A percentile compares a stretch with the other conserved stretches of the same genome.
Conservation (phyloP, 768 basidiomycete species). For the Phylloporus rhodoxanthus region DNA sequence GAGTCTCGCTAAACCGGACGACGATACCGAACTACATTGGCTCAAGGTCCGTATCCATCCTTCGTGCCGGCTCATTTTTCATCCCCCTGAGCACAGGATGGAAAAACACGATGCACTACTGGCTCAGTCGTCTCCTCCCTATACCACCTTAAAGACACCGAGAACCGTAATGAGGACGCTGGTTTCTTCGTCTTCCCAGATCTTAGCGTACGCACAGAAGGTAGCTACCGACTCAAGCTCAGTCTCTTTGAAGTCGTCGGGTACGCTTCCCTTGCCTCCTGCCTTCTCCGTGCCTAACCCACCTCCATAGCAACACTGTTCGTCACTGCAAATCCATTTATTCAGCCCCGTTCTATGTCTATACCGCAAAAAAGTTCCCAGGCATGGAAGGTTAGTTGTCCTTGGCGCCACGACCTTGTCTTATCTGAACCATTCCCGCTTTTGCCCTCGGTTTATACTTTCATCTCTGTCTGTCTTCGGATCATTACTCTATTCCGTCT, state of each 20-base stretch:
- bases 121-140: constrained; percentile 86
- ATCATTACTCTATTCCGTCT: constrained; percentile 16
- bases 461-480: constrained; percentile 14
- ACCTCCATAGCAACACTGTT: constrained; percentile 59
- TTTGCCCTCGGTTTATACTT: constrained; percentile 11
- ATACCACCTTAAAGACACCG: constrained; percentile 81
- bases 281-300: constrained; percentile 6
- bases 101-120: constrained; percentile 85
- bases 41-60: constrained; percentile 47
- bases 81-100: constrained; percentile 48
- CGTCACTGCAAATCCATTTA: constrained; percentile 88
- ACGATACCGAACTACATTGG: constrained; percentile 86
- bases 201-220: constrained; percentile 86
- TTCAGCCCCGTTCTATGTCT: constrained; percentile 88
- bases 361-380: constrained; percentile 94
- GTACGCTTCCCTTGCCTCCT: constrained; percentile 41
- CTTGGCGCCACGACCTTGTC: constrained; percentile 3
- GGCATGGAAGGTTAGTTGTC: constrained; percentile 79
- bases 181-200: constrained; percentile 98
- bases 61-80: background rate
- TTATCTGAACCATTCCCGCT: constrained; percentile 17
- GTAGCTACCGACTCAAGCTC: constrained; percentile 69
- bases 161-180: constrained; percentile 60
- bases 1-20: constrained; percentile 80
- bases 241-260: constrained; percentile 87